A percentile compares a stretch with the other conserved stretches of the same genome.
Evolutionary conservation across 2,329 filamentous ascomycete species (phyloP).

Genomic region (Macroventuria anomochaeta): DNA sequence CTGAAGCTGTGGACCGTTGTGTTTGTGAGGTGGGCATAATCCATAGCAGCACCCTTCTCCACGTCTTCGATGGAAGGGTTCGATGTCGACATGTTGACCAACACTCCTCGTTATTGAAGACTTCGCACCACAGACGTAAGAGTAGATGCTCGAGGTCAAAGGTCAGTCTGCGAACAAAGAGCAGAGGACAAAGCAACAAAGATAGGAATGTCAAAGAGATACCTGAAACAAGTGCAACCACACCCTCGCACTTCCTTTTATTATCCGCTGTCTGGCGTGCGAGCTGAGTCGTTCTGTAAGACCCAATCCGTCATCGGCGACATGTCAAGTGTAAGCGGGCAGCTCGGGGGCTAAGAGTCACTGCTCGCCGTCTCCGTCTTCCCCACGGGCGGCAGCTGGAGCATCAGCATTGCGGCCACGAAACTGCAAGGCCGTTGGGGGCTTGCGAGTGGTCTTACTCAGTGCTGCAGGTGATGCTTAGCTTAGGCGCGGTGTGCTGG

Average conservation of each 20-base stretch:
- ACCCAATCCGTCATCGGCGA: constrained; percentile 13
- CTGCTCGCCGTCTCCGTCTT: constrained; percentile 1
- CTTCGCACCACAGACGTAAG: not conserved
- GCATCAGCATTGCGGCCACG: not conserved
- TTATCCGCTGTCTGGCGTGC: not conserved
- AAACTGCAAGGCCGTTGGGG: constrained; percentile 3
- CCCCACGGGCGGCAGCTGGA: not conserved
- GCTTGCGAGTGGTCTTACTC: constrained; percentile 9
- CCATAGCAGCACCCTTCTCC: constrained; percentile 53
- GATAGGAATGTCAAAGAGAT: not conserved
- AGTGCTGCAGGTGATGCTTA: not conserved
- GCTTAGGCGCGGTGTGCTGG: not conserved
- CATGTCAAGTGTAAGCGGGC: constrained; percentile 10
- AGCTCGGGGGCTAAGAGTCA: not conserved
- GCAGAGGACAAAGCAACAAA: not conserved
- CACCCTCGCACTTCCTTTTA: not conserved
- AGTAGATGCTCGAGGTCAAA: not conserved
- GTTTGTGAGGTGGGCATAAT: constrained; percentile 66
- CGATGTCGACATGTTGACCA: constrained; percentile 20
- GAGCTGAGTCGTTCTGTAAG: not conserved
- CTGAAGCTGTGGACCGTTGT: constrained; percentile 67
- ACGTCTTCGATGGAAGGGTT: constrained; percentile 43
- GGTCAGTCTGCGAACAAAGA: not conserved
- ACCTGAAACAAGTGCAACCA: constrained; percentile 10
- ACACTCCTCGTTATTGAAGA: not conserved